These are phyloP conservation scores for Herpotrichia juniperi DNA, from an alignment of 2,329 filamentous ascomycete species.

Conservation along the genomic window DNA sequence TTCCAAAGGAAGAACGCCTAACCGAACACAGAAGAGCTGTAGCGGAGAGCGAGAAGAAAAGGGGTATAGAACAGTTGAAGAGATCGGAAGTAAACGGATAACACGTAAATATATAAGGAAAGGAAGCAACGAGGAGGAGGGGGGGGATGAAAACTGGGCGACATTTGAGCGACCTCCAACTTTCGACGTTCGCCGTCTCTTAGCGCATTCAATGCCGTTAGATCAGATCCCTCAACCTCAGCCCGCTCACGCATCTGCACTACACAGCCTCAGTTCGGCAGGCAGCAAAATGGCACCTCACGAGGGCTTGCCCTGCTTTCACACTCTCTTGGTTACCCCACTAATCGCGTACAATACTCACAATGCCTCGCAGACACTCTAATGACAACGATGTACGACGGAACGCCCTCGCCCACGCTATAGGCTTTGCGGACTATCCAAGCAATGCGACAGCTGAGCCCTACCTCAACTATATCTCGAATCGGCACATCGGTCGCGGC, in stretches of 20 bases:
- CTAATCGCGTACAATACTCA: neutral
- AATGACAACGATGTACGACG: neutral
- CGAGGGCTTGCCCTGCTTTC: neutral
- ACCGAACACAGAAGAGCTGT: too few relatives aligned
- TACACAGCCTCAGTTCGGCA: neutral
- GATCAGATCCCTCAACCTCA: conserved; percentile 1
- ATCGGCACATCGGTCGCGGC: conserved; percentile 12
- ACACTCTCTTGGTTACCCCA: neutral
- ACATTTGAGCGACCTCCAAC: too few relatives aligned
- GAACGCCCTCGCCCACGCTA: conserved; percentile 6
- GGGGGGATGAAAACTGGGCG: too few relatives aligned
- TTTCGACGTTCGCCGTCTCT: neutral
- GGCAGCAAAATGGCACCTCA: neutral
- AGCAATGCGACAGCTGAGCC: conserved; percentile 14
- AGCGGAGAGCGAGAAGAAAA: too few relatives aligned
- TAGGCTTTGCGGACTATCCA: conserved; percentile 7
- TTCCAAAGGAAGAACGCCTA: too few relatives aligned
- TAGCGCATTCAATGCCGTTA: neutral
- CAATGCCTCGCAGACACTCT: neutral
- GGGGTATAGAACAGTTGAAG: too few relatives aligned
- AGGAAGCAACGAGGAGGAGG: too few relatives aligned
- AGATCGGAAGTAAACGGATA: too few relatives aligned
- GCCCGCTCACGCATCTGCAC: too few relatives aligned
- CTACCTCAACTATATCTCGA: conserved; percentile 27
- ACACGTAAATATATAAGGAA: too few relatives aligned